Conservation (phyloP, 768 basidiomycete genomes). For the Trametes punicea region DNA sequence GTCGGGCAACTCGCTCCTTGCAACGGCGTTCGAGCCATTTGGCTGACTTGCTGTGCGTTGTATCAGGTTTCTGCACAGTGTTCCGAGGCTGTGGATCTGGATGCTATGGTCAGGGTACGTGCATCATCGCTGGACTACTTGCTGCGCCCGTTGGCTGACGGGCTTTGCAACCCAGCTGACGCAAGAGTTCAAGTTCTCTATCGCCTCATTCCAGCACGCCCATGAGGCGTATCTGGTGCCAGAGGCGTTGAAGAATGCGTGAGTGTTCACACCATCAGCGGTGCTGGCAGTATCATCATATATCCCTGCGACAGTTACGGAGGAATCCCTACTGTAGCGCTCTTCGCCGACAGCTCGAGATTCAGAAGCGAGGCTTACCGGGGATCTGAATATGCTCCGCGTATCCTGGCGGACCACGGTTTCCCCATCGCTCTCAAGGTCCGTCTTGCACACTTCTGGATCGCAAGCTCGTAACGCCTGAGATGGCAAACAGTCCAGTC, state of each 20-base stretch:
- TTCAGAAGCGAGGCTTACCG: slow-evolving; percentile 83
- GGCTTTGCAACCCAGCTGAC: slow-evolving; percentile 45
- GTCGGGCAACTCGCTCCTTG: no score
- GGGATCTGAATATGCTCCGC: slow-evolving; percentile 76
- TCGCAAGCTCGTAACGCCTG: background rate
- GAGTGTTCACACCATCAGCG: no score
- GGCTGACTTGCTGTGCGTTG: background rate
- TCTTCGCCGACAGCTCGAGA: slow-evolving; percentile 61
- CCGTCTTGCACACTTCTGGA: background rate
- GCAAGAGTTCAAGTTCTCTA: slow-evolving; percentile 80
- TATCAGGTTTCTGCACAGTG: slow-evolving; percentile 63
- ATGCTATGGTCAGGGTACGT: slow-evolving; percentile 64
- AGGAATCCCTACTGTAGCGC: slow-evolving; percentile 66
- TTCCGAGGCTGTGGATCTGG: slow-evolving; percentile 74
- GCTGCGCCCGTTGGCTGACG: background rate
- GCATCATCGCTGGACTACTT: background rate
- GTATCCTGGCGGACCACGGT: slow-evolving; percentile 65
- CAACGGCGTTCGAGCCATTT: no score
- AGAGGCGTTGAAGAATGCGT: slow-evolving; percentile 66
- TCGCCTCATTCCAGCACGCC: slow-evolving; percentile 77
- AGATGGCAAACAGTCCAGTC: slow-evolving; percentile 51
- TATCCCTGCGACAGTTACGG: no score
- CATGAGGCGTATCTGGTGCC: slow-evolving; percentile 83
- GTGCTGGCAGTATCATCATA: no score
- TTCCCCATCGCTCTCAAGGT: slow-evolving; percentile 77